Percentiles rank a stretch among this genome's conserved stretches.
phyloP scores from a whole-genome alignment of 257 asterid species.

The Gentiana macrophylla region DNA sequence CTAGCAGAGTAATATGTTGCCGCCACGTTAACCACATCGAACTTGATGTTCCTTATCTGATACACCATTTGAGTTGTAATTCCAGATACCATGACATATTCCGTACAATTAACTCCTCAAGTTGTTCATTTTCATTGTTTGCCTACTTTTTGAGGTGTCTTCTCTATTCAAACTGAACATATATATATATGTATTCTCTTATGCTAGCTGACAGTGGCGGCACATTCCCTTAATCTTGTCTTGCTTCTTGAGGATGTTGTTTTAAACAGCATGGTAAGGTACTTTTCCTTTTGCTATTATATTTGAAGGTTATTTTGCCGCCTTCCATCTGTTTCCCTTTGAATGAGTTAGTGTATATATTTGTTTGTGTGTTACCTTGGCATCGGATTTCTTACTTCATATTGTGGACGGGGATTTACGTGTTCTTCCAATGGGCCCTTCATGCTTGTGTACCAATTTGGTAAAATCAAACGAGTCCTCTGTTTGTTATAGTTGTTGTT shows the following conservation, averaged over 20 bases:
- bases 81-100: not conserved
- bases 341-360: conserved; percentile 1
- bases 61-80: not conserved
- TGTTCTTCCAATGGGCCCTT: conserved; percentile 74
- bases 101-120: not conserved
- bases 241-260: conserved; percentile 76
- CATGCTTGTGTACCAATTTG: conserved; percentile 58
- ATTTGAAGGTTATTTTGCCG: not conserved
- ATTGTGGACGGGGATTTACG: conserved; percentile 62
- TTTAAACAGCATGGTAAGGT: conserved; percentile 71
- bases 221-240: conserved; percentile 71
- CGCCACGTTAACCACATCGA: not conserved
- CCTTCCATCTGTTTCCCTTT: not conserved
- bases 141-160: not conserved
- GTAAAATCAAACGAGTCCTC: conserved; percentile 22
- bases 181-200: conserved; percentile 12
- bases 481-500: not conserved
- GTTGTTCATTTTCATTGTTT: too few relatives aligned
- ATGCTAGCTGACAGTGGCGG: conserved; percentile 62
- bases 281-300: conserved; percentile 2
- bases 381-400: conserved; percentile 72
- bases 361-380: conserved; percentile 68
- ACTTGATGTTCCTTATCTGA: not conserved
- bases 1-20: not conserved
- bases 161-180: not conserved